Conservation (phyloP, 805 yeast genomes). For the Cyberlindnera lachancei region DNA sequence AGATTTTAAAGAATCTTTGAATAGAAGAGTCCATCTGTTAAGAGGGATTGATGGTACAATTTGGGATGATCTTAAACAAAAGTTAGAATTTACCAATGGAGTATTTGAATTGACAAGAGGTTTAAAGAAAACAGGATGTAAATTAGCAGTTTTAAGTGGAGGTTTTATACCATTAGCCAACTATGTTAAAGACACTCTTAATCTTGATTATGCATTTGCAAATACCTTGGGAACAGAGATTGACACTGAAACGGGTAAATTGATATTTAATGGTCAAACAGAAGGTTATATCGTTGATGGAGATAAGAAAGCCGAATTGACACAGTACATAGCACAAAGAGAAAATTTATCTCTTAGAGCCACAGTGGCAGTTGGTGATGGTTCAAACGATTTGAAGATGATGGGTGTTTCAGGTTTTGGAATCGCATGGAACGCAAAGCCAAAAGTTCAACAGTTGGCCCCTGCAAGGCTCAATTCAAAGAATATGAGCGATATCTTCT, state of each 20-base stretch:
- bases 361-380: constrained; percentile 90
- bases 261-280: constrained; percentile 65
- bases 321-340: constrained; percentile 50
- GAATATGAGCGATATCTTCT: constrained; percentile 68
- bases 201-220: constrained; percentile 85
- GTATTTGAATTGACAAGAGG: constrained; percentile 63
- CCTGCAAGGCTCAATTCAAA: constrained; percentile 73
- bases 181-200: constrained; percentile 57
- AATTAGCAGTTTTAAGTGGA: constrained; percentile 85
- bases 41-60: constrained; percentile 73
- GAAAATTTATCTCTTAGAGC: constrained; percentile 42
- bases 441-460: constrained; percentile 77
- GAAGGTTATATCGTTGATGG: constrained; percentile 85
- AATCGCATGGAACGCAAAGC: constrained; percentile 96
- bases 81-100: constrained; percentile 77
- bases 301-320: constrained; percentile 65
- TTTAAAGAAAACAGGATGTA: constrained; percentile 53
- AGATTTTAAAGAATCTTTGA: constrained; percentile 78
- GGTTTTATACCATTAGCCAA: constrained; percentile 89
- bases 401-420: constrained; percentile 92
- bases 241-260: constrained; percentile 35
- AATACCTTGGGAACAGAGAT: constrained; percentile 49
- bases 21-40: constrained; percentile 67
- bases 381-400: constrained; percentile 92
- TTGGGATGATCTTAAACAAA: constrained; percentile 70